Evolutionary conservation across 2,329 filamentous ascomycete species (phyloP).

Genomic region (Gaeumannomyces sp.): DNA sequence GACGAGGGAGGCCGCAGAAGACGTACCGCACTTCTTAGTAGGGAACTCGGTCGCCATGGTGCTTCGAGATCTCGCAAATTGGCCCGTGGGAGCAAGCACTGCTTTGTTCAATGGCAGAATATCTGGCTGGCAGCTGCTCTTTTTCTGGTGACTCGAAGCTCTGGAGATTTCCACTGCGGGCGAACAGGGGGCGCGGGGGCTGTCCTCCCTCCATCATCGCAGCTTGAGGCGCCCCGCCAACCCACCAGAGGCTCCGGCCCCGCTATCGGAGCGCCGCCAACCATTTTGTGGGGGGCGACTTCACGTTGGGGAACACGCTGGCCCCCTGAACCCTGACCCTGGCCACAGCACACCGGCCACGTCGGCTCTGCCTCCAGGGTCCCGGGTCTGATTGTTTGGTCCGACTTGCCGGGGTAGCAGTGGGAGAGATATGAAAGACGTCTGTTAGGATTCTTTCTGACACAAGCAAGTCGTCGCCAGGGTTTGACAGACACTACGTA

Average conservation of each 20-base stretch:
- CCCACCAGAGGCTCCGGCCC: neutral
- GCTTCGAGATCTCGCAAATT: too few species aligned
- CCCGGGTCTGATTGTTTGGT: neutral
- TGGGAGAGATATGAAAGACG: neutral
- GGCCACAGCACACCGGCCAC: neutral
- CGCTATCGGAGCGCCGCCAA: constrained; percentile 3
- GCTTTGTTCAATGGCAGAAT: too few species aligned
- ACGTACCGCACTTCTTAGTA: constrained; percentile 19
- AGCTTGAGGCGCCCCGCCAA: constrained; percentile 1
- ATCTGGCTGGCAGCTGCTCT: too few species aligned
- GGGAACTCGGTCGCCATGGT: constrained; percentile 15
- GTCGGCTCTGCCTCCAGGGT: neutral
- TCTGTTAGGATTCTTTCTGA: too few species aligned
- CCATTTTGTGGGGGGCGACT: neutral
- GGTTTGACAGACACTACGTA: too few species aligned
- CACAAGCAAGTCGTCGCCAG: too few species aligned
- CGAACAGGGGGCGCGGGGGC: neutral
- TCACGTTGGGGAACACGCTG: too few species aligned
- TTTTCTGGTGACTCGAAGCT: neutral
- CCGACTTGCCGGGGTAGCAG: too few species aligned
- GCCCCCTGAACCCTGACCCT: neutral
- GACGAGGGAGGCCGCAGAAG: neutral
- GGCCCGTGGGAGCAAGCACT: neutral
- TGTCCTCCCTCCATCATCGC: constrained; percentile 3
- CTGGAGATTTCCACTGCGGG: neutral